Conservation (phyloP, 106 monocot genomes). For the Phalaenopsis aphrodite region DNA sequence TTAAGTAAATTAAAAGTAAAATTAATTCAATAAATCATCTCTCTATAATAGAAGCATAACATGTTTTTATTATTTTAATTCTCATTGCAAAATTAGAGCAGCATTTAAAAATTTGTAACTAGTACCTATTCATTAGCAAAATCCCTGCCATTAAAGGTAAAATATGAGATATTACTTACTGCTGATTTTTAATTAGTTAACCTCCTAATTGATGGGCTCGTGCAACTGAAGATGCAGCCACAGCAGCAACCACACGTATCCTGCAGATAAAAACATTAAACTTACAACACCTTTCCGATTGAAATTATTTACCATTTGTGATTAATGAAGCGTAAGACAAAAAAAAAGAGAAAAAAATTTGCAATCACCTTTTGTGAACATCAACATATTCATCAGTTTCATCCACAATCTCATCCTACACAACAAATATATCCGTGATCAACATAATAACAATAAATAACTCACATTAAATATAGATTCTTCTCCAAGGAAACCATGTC, state of each 20-base stretch:
- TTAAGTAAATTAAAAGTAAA: not conserved
- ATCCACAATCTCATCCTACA: constrained; percentile 97
- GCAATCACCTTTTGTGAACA: constrained; percentile 82
- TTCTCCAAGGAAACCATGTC: not conserved
- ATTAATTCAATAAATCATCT: not conserved
- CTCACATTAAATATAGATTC: not conserved
- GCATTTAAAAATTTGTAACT: no score
- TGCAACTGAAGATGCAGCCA: constrained; percentile 92
- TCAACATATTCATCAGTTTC: constrained; percentile 99
- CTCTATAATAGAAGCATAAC: not conserved
- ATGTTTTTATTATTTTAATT: no score
- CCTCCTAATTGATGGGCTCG: constrained; percentile 83
- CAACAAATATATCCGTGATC: constrained; percentile 1
- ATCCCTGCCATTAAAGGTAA: not conserved
- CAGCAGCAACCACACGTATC: constrained; percentile 96
- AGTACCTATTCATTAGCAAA: not conserved
- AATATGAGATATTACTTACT: constrained; percentile 29
- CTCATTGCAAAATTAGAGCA: no score
- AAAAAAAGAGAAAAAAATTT: not conserved
- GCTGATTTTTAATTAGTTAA: constrained; percentile 59
- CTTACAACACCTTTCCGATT: constrained; percentile 2
- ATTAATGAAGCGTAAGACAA: not conserved
- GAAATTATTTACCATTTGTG: not conserved
- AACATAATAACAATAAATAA: not conserved
- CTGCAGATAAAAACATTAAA: constrained; percentile 29